A percentile compares a stretch with the other conserved stretches of the same genome.
Conservation (phyloP, 331 rosid genomes). For the Dryas integrifolia region DNA sequence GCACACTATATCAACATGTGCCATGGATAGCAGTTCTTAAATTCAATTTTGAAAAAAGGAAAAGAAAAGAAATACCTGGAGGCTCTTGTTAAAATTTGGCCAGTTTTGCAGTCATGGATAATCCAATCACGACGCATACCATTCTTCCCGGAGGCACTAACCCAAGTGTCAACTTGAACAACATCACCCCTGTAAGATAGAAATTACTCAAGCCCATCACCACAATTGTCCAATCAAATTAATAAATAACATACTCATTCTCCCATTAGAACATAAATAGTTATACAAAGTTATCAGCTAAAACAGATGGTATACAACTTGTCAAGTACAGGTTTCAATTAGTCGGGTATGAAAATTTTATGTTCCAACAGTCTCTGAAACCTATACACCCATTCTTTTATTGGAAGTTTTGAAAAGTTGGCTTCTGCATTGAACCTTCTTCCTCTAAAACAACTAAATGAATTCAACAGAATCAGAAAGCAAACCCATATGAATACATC, state of each 20-base stretch:
- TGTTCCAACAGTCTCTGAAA: conserved; percentile 9
- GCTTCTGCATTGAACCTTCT: conserved; percentile 8
- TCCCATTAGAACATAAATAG: background rate
- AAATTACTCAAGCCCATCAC: conserved; percentile 20
- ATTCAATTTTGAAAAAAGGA: background rate
- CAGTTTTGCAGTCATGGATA: conserved; percentile 67
- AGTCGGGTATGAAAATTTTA: background rate
- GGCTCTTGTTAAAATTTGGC: conserved; percentile 78
- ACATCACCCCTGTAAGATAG: conserved; percentile 75
- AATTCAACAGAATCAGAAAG: conserved; percentile 8
- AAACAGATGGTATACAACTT: conserved; percentile 4
- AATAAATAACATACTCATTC: conserved; percentile 18
- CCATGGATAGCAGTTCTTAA: background rate
- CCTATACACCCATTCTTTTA: background rate
- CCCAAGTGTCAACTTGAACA: conserved; percentile 96
- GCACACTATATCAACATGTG: background rate
- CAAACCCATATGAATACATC: background rate
- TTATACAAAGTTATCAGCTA: conserved; percentile 14
- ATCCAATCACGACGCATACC: conserved; percentile 99
- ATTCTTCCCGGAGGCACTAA: conserved; percentile 81
- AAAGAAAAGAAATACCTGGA: conserved; percentile 55
- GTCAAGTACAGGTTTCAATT: background rate
- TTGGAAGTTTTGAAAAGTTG: background rate
- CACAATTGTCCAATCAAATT: conserved; percentile 16
- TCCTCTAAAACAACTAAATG: conserved; percentile 7